phyloP scores from a whole-genome alignment of 2,329 filamentous ascomycete genomes.

The Fusarium sp. region DNA sequence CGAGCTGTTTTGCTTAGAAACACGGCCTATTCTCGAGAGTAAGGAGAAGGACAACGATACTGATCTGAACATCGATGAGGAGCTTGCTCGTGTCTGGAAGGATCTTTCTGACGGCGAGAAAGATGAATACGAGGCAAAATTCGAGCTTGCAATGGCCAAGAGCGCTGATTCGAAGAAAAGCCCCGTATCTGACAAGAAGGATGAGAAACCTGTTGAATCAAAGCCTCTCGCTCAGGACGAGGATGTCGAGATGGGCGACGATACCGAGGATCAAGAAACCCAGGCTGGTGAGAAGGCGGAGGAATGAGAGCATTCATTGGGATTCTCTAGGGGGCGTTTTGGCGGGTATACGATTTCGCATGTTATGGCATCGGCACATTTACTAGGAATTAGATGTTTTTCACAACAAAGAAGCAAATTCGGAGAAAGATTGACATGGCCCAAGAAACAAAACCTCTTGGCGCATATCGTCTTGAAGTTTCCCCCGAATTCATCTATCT shows the following conservation, averaged over 20 bases:
- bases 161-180: slow-evolving; percentile 46
- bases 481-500: slow-evolving; percentile 46
- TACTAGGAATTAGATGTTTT: slow-evolving; percentile 26
- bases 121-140: slow-evolving; percentile 60
- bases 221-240: slow-evolving; percentile 58
- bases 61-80: slow-evolving; percentile 62
- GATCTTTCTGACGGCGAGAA: slow-evolving; percentile 63
- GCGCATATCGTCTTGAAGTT: slow-evolving; percentile 19
- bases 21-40: slow-evolving; percentile 58
- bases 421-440: slow-evolving; percentile 23
- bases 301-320: slow-evolving; percentile 43
- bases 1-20: slow-evolving; percentile 67
- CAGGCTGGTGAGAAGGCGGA: slow-evolving; percentile 53
- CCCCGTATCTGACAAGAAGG: slow-evolving; percentile 40
- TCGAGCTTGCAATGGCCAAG: slow-evolving; percentile 44
- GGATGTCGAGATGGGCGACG: slow-evolving; percentile 63
- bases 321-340: slow-evolving; percentile 42
- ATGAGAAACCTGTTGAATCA: slow-evolving; percentile 45
- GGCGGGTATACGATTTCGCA: slow-evolving; percentile 39
- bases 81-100: slow-evolving; percentile 67
- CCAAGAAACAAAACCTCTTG: slow-evolving; percentile 15
- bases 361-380: slow-evolving; percentile 27
- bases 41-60: slow-evolving; percentile 55
- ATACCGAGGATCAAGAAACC: slow-evolving; percentile 57
- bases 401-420: slow-evolving; percentile 21